Percentiles rank a stretch among this genome's conserved stretches.
phyloP scores from a whole-genome alignment of 495 filamentous ascomycete genomes.

The Geopyxis carbonaria region DNA sequence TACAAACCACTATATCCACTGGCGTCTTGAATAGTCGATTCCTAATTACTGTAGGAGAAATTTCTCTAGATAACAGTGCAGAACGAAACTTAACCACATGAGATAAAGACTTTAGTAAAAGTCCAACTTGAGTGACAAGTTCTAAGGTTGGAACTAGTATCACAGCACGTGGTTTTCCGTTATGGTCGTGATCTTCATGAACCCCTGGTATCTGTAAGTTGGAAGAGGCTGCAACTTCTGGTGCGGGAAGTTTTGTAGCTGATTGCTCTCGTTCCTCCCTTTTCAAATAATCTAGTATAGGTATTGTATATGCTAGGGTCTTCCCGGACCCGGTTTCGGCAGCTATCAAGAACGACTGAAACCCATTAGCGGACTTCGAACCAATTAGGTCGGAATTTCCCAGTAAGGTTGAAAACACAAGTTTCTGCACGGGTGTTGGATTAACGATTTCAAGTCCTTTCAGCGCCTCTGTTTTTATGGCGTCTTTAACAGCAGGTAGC shows the following conservation, averaged over 20 bases:
- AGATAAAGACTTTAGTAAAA: constrained; percentile 58
- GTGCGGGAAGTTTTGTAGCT: constrained; percentile 31
- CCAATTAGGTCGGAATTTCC: constrained; percentile 24
- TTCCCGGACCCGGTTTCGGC: constrained; percentile 97
- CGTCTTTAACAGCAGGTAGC: constrained; percentile 52
- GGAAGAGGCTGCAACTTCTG: constrained; percentile 27
- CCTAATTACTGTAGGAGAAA: constrained; percentile 64
- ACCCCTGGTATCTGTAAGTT: constrained; percentile 36
- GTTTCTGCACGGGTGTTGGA: constrained; percentile 74
- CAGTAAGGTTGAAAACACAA: constrained; percentile 69
- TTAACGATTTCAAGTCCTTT: constrained; percentile 49
- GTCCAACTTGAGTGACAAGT: constrained; percentile 72
- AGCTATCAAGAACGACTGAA: constrained; percentile 64
- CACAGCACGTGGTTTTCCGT: constrained; percentile 62
- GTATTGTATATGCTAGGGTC: constrained; percentile 79
- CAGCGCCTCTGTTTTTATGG: constrained; percentile 52
- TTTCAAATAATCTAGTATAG: constrained; percentile 68
- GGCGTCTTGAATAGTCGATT: constrained; percentile 58
- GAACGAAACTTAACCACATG: constrained; percentile 73
- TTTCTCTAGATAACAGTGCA: constrained; percentile 57
- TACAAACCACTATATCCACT: constrained; percentile 73
- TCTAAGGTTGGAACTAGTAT: constrained; percentile 90
- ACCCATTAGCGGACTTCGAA: constrained; percentile 7
- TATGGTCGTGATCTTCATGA: constrained; percentile 38
- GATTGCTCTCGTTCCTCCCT: constrained; percentile 48